Conservation (phyloP, 441 rosid species). For the Populus hybrid region DNA sequence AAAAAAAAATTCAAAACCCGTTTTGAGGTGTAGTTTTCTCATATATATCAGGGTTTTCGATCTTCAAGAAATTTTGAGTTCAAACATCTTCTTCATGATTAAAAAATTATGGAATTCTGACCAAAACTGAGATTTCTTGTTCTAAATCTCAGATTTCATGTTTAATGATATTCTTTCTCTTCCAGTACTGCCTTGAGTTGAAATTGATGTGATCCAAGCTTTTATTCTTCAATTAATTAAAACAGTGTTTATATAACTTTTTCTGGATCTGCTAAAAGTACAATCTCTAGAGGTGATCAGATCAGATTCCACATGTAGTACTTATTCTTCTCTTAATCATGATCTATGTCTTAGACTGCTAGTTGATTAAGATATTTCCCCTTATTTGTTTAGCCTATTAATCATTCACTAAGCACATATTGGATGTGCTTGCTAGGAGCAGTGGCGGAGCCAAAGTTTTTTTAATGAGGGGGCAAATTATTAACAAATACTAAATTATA, state of each 20-base stretch:
- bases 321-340: slow-evolving; percentile 19
- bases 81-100: too few species aligned
- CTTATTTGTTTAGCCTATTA: background rate
- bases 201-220: slow-evolving; percentile 2
- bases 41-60: too few species aligned
- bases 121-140: background rate
- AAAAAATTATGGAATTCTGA: background rate
- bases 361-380: too few species aligned
- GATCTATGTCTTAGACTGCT: background rate
- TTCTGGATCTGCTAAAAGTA: background rate
- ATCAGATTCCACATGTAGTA: slow-evolving; percentile 24
- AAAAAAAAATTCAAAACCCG: too few species aligned
- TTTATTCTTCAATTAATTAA: slow-evolving; percentile 22
- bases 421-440: background rate
- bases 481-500: too few species aligned
- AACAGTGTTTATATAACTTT: background rate
- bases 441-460: too few species aligned
- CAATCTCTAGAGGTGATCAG: slow-evolving; percentile 19
- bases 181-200: slow-evolving; percentile 21
- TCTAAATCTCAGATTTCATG: background rate
- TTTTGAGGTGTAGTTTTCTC: too few species aligned
- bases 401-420: background rate
- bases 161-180: slow-evolving; percentile 15
- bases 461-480: too few species aligned
- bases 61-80: too few species aligned